Conservation (phyloP, 2,329 filamentous ascomycete genomes). For the Westerdykella aurantiaca region DNA sequence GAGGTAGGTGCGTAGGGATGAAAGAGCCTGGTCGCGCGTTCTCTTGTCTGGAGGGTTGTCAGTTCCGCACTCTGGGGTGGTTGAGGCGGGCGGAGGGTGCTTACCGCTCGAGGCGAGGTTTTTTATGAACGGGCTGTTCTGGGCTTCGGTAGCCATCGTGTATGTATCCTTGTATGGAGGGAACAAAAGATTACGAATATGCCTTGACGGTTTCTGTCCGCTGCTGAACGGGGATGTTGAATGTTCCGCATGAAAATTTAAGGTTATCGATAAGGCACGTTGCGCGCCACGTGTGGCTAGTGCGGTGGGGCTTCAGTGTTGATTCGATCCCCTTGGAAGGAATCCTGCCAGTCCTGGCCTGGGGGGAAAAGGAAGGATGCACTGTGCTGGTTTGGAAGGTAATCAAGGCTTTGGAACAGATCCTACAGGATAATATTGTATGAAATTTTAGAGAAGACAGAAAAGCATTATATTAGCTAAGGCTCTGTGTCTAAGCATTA, state of each 20-base stretch:
- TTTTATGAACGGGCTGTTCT: slow-evolving; percentile 66
- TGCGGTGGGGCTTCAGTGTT: no score
- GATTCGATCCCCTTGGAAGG: no score
- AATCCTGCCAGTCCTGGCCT: no score
- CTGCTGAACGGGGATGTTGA: slow-evolving; percentile 2
- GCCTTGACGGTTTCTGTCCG: background rate
- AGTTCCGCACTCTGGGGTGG: slow-evolving; percentile 1
- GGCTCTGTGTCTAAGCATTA: no score
- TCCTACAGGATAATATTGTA: no score
- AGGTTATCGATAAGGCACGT: slow-evolving; percentile 13
- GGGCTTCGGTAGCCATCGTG: slow-evolving; percentile 36
- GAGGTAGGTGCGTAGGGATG: slow-evolving; percentile 73
- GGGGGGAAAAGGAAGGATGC: no score
- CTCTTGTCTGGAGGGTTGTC: slow-evolving; percentile 59
- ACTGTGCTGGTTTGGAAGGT: no score
- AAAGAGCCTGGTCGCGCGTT: slow-evolving; percentile 69
- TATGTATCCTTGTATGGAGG: background rate
- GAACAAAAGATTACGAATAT: background rate
- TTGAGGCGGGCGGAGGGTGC: slow-evolving; percentile 21
- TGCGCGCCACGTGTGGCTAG: background rate
- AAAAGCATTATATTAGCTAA: no score
- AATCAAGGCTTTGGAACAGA: no score
- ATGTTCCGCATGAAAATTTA: slow-evolving; percentile 18
- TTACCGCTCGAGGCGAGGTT: slow-evolving; percentile 78
- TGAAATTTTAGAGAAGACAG: no score